Conservation (phyloP, 371 early-diverging fungal species). For the Batrachochytrium dendrobatidis region DNA sequence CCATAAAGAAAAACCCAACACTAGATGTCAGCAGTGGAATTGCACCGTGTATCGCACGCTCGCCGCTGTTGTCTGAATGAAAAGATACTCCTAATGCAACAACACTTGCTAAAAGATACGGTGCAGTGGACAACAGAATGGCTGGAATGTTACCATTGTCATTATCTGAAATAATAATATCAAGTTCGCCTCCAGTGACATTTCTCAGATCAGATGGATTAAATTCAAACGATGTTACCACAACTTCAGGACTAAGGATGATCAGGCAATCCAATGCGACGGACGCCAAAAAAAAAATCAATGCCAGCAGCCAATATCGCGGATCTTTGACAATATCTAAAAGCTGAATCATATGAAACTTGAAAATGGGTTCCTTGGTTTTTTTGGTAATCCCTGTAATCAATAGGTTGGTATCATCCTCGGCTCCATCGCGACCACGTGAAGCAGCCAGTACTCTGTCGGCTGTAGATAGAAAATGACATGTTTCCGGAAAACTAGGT, state of each 20-base stretch:
- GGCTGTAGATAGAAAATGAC: constrained; percentile 24
- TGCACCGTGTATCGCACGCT: constrained; percentile 18
- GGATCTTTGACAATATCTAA: constrained; percentile 14
- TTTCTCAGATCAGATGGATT: not conserved
- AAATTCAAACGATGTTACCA: constrained; percentile 14
- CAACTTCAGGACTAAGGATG: constrained; percentile 15
- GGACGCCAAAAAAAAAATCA: constrained; percentile 9
- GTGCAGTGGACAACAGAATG: constrained; percentile 15
- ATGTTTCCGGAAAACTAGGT: constrained; percentile 24
- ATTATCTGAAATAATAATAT: not conserved
- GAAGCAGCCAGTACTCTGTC: constrained; percentile 25
- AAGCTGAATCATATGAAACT: constrained; percentile 13
- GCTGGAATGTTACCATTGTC: constrained; percentile 11
- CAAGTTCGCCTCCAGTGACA: not conserved
- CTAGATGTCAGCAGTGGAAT: constrained; percentile 13
- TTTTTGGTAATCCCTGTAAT: not conserved
- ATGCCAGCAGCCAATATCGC: constrained; percentile 16
- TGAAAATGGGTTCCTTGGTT: constrained; percentile 7
- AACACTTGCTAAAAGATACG: constrained; percentile 14
- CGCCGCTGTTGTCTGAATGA: constrained; percentile 22
- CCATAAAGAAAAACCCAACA: constrained; percentile 18
- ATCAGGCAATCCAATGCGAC: constrained; percentile 15
- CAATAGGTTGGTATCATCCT: constrained; percentile 8
- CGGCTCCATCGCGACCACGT: constrained; percentile 21
- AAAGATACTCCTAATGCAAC: constrained; percentile 9